Base-by-base conservation (phyloP, 2,329 filamentous ascomycete species). In the Fusarium algeriense region DNA sequence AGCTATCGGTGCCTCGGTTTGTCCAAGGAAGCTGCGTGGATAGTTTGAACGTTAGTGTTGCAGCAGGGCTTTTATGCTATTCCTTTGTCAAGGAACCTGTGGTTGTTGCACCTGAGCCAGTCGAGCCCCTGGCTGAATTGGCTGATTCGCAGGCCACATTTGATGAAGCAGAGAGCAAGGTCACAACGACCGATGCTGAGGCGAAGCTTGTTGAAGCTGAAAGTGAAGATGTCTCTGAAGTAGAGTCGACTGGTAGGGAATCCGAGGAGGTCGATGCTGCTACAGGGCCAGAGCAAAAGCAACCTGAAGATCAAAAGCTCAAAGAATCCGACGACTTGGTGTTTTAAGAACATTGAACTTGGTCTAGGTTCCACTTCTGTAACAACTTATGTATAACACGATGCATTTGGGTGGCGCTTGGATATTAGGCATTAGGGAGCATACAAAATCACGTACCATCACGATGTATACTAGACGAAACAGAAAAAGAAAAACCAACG, bases 41-140 rank as follows among this genome's bases (percentile, higher is more conserved):
- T 80, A 97, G 94, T 80, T 82, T 99, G 79, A 98, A 99, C 78
- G 96, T 98, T 41, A 94, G 93, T 77, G 95, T 97, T 23, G 95
- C 96, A 3, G 90, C 93, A 10, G 94, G 90, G 2, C 83, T 98
- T 52, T 82, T 98, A 54, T 91, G 91, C 68, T 87, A 91, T 70
- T 85, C 91, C 1, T 93, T 96, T 76, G 78, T 93, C 75, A 86
- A 82, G 75, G 80, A 75, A 37, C 59, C 64, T 7, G 57, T 60
- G 37, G 37, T 46, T 44, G 55, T 75, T 15, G 68, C 73, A 52
- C 67, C 14, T 7, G 62, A 57, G 28, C 45, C 50, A 15, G 34
- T 32, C 23, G 49, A 62, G 37, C n/a, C 55, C 9, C 50, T 57
- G 38, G 49, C 34, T 20, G 35, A 34, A 35, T 19, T 56, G 19